Evolutionary conservation across 1,139 yeast species (phyloP), one percentile per base, ranked within the genome.

Genomic region (Petasospora rhodanensis): DNA sequence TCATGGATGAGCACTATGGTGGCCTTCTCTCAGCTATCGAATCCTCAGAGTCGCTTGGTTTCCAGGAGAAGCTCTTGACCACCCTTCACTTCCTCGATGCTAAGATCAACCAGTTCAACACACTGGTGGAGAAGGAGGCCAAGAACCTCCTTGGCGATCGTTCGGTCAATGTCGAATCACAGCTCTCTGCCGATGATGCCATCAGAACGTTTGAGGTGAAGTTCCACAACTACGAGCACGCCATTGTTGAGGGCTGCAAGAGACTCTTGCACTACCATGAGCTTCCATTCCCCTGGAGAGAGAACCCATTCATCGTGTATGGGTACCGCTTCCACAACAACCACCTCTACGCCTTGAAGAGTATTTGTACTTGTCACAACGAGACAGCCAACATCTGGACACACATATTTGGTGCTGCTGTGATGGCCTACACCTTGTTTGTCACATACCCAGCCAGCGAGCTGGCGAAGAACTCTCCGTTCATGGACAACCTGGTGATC

Each of bases 321-420:
- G 97, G 97, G 2, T 91, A 91, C 62, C 64, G 97, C 43, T 91
- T 91, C 60, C 79, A 83, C 37, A 66, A 75, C 41, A 70, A 73
- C 30, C 91, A 83, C 54, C 35, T 53, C 5, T 68, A 71, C 38
- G 83, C 93, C 52, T 15, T 77, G 23, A 55, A 59, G 38, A 72
- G 83, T 35, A 60, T 83, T 10, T 74, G 68, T 58, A 54, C 73
- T 43, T 54, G 82, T 61, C 97, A 91, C 60, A 91, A 91, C 55
- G 98, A 91, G 57, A 73, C 95, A 1, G 73, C 85, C 58, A 91
- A 91, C 60, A 87, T 91, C 38, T 91, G 98, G 98, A 73, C 96
- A 1, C 98, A 91, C 61, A 53, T 86, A 21, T 32, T 75, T 3
- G 98, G 96, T 11, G 70, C 82, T 8, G 32, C 73, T 3, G 52